Conservation (phyloP, 2,329 filamentous ascomycete genomes). For the Mariannaea elegans region DNA sequence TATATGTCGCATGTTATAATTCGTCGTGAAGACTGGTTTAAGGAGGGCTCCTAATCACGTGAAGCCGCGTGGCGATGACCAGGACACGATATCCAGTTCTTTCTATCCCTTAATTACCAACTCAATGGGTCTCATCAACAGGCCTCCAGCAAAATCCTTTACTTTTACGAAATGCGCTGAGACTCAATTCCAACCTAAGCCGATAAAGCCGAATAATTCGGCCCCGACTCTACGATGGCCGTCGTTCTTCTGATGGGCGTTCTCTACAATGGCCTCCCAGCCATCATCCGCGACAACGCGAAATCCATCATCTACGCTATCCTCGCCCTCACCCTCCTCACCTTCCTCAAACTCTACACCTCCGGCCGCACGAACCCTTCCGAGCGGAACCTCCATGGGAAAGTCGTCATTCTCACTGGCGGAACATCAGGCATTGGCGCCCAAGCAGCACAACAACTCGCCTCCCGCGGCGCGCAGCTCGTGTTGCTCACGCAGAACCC, state of each 20-base stretch:
- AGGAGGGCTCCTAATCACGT: constrained; percentile 11
- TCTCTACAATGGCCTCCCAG: constrained; percentile 58
- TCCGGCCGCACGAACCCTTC: constrained; percentile 77
- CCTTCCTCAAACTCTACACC: constrained; percentile 75
- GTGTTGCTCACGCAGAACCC: constrained; percentile 87
- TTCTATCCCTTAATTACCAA: background rate
- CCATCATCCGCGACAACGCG: constrained; percentile 56
- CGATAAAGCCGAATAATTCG: constrained; percentile 3
- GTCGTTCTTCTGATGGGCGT: constrained; percentile 60
- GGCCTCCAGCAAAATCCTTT: constrained; percentile 1
- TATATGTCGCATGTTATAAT: background rate
- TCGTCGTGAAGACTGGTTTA: background rate
- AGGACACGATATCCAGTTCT: constrained; percentile 14
- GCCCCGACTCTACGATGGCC: constrained; percentile 53
- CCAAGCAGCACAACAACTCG: constrained; percentile 76
- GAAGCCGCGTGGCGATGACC: constrained; percentile 20
- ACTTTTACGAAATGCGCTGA: constrained; percentile 28
- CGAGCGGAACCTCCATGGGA: constrained; percentile 89
- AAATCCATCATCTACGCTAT: constrained; percentile 53
- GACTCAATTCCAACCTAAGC: too few relatives aligned
- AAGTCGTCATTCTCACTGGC: constrained; percentile 92
- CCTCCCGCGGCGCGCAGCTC: constrained; percentile 85
- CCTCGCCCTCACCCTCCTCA: constrained; percentile 49
- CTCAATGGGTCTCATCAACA: background rate
- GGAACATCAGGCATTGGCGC: constrained; percentile 94